Conservation (phyloP, 2,329 filamentous ascomycete genomes). For the Fusarium chlamydosporum region DNA sequence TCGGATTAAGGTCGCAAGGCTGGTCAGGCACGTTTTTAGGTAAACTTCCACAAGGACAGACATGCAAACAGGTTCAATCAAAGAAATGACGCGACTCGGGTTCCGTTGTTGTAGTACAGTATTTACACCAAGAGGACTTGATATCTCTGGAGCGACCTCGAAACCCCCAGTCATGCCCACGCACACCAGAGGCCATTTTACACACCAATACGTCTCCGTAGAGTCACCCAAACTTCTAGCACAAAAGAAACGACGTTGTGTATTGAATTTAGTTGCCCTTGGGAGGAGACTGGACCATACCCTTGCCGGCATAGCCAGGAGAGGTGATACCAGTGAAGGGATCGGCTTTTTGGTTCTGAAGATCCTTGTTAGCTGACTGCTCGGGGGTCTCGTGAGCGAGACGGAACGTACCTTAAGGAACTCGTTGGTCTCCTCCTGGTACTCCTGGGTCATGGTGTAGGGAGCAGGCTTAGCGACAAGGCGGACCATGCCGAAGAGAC, state of each 20-base stretch:
- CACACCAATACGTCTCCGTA: constrained; percentile 54
- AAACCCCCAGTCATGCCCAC: constrained; percentile 50
- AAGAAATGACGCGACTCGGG: constrained; percentile 54
- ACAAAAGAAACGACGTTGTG: constrained; percentile 54
- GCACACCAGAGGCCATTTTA: constrained; percentile 52
- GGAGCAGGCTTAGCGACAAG: constrained; percentile 79
- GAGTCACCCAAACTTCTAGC: constrained; percentile 53
- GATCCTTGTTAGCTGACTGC: constrained; percentile 31
- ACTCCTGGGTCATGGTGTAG: constrained; percentile 95
- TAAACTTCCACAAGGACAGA: constrained; percentile 29
- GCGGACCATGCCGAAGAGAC: constrained; percentile 80
- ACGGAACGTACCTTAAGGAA: constrained; percentile 79
- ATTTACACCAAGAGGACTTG: constrained; percentile 58
- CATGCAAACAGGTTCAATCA: constrained; percentile 50
- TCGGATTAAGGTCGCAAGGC: constrained; percentile 31
- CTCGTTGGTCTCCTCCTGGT: constrained; percentile 95
- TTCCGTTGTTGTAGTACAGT: constrained; percentile 61
- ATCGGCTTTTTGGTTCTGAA: constrained; percentile 86
- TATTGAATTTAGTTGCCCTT: constrained; percentile 61
- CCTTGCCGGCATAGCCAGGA: constrained; percentile 82
- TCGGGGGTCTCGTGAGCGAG: neutral
- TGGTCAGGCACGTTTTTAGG: constrained; percentile 25
- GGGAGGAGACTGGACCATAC: constrained; percentile 80
- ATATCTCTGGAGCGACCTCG: constrained; percentile 53
- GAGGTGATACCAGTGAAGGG: constrained; percentile 87